Conservation (phyloP, 768 basidiomycete genomes). For the Lactarius tabidus region DNA sequence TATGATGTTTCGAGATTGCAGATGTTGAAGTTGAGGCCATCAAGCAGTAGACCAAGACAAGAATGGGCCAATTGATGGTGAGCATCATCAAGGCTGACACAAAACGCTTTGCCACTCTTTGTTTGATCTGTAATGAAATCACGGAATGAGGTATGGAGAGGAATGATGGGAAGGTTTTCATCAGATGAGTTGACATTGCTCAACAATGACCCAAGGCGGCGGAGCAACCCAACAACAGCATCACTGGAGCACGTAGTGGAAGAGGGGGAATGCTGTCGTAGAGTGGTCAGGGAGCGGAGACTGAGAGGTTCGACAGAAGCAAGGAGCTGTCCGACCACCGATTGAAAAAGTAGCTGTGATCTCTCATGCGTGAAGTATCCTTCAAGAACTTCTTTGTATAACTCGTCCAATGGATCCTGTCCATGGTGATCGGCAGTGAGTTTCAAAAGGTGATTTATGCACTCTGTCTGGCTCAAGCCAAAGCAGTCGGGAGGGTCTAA, state of each 20-base stretch:
- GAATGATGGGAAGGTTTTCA: background rate
- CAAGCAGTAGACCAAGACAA: background rate
- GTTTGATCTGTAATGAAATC: background rate
- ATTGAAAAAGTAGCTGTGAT: too few species aligned
- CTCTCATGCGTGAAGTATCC: background rate
- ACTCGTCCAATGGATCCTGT: background rate
- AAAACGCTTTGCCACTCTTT: background rate
- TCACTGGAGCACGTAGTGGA: too few species aligned
- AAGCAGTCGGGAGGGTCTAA: background rate
- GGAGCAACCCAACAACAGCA: background rate
- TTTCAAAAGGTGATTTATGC: background rate
- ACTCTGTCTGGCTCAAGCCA: background rate
- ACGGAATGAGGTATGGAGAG: background rate
- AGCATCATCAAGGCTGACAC: background rate
- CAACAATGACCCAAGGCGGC: constrained; percentile 1
- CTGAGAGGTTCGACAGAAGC: background rate
- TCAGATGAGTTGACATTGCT: background rate
- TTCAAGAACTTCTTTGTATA: background rate
- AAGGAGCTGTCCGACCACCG: background rate
- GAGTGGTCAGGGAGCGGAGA: background rate
- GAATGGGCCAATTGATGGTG: constrained; percentile 3
- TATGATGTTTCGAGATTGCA: constrained; percentile 3
- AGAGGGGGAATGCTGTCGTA: background rate
- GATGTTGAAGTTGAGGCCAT: constrained; percentile 2
- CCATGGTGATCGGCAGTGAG: background rate